A percentile compares a stretch with the other conserved stretches of the same genome.
Conservation (phyloP, 805 yeast species). For the Candida fluviatilis region DNA sequence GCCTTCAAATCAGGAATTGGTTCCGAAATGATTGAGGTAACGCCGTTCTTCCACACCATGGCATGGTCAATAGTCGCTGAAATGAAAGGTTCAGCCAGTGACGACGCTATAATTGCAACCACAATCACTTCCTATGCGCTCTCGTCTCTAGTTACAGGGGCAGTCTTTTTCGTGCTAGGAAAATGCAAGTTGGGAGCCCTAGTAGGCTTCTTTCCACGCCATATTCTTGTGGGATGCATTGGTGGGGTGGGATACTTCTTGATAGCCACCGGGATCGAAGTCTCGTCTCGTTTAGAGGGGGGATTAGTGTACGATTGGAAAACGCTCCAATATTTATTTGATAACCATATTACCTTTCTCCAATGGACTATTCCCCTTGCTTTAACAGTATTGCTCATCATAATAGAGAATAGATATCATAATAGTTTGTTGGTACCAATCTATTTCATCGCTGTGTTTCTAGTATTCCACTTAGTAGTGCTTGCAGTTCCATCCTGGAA, state of each 20-base stretch:
- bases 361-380: constrained; percentile 67
- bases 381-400: constrained; percentile 57
- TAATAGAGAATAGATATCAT: constrained; percentile 49
- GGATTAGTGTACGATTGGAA: constrained; percentile 60
- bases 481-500: constrained; percentile 62
- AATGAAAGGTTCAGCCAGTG: constrained; percentile 37
- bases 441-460: constrained; percentile 70
- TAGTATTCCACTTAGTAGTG: constrained; percentile 64
- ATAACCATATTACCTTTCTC: constrained; percentile 25
- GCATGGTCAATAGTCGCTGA: constrained; percentile 63
- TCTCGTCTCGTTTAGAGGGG: constrained; percentile 76
- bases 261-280: constrained; percentile 86
- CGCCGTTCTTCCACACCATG: constrained; percentile 96
- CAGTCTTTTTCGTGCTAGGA: constrained; percentile 74
- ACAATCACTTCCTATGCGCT: constrained; percentile 82
- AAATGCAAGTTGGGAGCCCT: constrained; percentile 75
- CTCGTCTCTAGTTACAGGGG: constrained; percentile 82
- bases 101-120: constrained; percentile 67
- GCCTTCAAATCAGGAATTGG: constrained; percentile 90
- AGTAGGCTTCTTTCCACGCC: constrained; percentile 95
- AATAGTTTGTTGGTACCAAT: constrained; percentile 77
- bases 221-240: constrained; percentile 92
- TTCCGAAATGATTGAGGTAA: constrained; percentile 98
- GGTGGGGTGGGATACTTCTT: constrained; percentile 98
- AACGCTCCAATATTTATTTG: constrained; percentile 51